Base-by-base conservation (phyloP, 2,329 filamentous ascomycete species). In the Paecilomyces formosus region DNA sequence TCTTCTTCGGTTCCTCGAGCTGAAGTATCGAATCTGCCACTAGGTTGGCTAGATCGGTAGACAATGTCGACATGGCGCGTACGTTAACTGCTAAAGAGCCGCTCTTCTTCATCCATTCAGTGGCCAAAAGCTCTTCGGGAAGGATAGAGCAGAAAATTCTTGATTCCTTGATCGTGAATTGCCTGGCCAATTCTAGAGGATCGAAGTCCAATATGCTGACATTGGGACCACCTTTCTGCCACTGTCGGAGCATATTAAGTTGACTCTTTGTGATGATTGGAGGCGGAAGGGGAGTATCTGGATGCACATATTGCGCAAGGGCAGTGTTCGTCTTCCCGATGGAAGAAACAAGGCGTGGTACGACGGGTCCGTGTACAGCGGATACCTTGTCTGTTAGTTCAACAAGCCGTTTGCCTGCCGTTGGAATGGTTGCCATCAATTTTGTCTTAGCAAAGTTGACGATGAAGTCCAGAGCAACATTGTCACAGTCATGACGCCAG, bases 11-110 rank as follows among this genome's bases (percentile, higher is more conserved):
- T 71, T 97, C 94, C n/a, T 89, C 83, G 58, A 91, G 83, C 58
- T 90, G 86, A 13, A 99, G 82, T 66, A 99, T 96, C 0, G 90
- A 95, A 70, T 97, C 93, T 0, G 91, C 89, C 11, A 99, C 94
- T 45, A 97, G 79, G 68, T 97, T 94, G 3, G 93, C 92, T 18
- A 99, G 79, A 63, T 97, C 92, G 0, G 92, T 99, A 2, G 93
- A 96, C 49, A 99, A 80, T 0, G 88, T 87, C 1, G 92, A 94
- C 90, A 97, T 96, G 4, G 91, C 90, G 70, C 93, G 90, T 62
- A 99, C 93, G 63, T 97, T 96, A 45, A 89, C 86, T 1, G 92
- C 90, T 60, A 88, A 85, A 0, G 85, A 86, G 4, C 88, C 89
- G 2, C 85, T 83, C 66, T 92, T 91, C 79, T 96, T 97, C 75